Evolutionary conservation across 257 asterid species (phyloP).

Genomic region (Primulina tabacum): DNA sequence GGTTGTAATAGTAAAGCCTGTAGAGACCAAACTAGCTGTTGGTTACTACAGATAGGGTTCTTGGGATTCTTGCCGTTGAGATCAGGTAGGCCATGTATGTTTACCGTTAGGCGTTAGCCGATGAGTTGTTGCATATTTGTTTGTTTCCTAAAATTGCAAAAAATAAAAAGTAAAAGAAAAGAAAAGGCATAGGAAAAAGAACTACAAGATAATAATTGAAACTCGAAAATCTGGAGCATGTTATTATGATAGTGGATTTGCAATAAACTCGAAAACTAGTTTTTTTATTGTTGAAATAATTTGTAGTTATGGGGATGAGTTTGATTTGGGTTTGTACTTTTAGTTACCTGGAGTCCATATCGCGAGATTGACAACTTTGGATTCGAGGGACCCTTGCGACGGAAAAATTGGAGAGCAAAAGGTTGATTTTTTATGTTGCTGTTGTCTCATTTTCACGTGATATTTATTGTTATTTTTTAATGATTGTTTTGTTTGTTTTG

Average conservation of each 20-base stretch:
- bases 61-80: background rate
- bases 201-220: background rate
- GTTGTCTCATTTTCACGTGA: background rate
- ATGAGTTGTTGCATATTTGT: background rate
- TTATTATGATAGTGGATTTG: background rate
- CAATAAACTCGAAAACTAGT: background rate
- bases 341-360: conserved; percentile 32
- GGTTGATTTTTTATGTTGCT: conserved; percentile 24
- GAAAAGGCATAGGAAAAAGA: background rate
- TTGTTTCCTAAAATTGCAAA: background rate
- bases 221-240: background rate
- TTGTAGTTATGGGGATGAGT: background rate
- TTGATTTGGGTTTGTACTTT: background rate
- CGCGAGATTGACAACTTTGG: conserved; percentile 29
- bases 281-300: background rate
- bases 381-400: conserved; percentile 36
- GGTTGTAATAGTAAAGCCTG: background rate
- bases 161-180: background rate
- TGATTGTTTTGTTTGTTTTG: conserved; percentile 1
- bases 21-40: background rate
- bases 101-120: background rate
- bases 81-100: background rate
- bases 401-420: conserved; percentile 44
- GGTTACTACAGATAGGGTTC: background rate
- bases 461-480: background rate